Evolutionary conservation across 2,329 filamentous ascomycete species (phyloP).

Genomic region (Aureobasidium uvarum): DNA sequence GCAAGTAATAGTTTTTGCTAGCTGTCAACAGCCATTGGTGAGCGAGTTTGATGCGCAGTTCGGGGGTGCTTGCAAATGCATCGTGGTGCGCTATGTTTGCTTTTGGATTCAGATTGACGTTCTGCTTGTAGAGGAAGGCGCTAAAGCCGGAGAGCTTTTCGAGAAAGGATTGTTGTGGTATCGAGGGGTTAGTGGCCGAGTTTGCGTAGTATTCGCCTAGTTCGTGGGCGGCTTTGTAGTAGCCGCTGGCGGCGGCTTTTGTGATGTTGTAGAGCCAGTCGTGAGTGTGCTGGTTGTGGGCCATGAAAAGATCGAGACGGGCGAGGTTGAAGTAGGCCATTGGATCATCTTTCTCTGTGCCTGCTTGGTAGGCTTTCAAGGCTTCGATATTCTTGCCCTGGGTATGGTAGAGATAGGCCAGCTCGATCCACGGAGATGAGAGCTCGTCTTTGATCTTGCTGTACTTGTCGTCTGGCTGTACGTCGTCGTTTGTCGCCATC

Average conservation of each 20-base stretch:
- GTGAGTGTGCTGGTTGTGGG: constrained; percentile 33
- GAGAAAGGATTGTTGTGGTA: neutral
- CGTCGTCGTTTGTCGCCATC: neutral
- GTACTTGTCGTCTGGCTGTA: neutral
- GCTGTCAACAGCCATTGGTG: constrained; percentile 35
- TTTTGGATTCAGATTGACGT: constrained; percentile 21
- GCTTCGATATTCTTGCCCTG: constrained; percentile 29
- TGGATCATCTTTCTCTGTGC: constrained; percentile 45
- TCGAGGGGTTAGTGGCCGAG: neutral
- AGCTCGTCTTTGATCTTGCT: constrained; percentile 29
- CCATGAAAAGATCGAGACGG: constrained; percentile 30
- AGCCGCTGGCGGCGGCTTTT: constrained; percentile 47
- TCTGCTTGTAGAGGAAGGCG: neutral
- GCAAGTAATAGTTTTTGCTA: constrained; percentile 31
- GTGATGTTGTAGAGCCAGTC: constrained; percentile 47
- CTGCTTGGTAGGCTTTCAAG: constrained; percentile 40
- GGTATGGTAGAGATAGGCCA: constrained; percentile 32
- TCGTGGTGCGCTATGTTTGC: constrained; percentile 35
- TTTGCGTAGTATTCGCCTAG: constrained; percentile 44
- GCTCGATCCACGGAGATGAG: constrained; percentile 37
- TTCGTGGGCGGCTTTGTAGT: constrained; percentile 41
- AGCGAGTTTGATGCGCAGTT: constrained; percentile 33
- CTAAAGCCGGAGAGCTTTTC: neutral
- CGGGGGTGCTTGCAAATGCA: constrained; percentile 33
- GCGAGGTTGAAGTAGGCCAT: constrained; percentile 44